These are phyloP conservation scores for Penicillium sp. DNA, from an alignment of 2,329 filamentous ascomycete genomes.

Conservation along the genomic window DNA sequence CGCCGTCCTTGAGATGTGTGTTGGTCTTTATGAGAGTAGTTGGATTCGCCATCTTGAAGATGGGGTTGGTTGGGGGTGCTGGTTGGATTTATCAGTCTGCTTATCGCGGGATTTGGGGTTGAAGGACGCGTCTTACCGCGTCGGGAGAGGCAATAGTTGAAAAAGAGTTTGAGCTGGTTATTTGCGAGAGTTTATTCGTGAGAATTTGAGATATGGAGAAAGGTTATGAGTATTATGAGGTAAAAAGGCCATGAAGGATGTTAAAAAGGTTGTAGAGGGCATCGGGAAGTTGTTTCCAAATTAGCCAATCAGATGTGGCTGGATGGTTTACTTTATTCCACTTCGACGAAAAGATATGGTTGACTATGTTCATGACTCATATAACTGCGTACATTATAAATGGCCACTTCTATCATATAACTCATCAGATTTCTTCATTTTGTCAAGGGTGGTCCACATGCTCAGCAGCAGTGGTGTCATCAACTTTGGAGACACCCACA, in stretches of 20 bases:
- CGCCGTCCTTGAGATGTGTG: neutral
- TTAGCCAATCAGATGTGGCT: conserved; percentile 22
- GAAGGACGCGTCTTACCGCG: neutral
- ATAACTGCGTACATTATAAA: neutral
- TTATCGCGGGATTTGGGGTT: neutral
- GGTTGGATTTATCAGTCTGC: neutral
- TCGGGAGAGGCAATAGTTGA: neutral
- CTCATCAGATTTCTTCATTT: neutral
- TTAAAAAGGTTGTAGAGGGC: neutral
- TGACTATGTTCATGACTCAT: conserved; percentile 1
- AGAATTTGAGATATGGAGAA: neutral
- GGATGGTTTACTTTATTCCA: neutral
- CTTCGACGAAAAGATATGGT: neutral
- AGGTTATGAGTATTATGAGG: neutral
- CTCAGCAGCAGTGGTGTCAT: conserved; percentile 10
- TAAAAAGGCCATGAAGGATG: neutral
- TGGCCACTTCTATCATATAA: neutral
- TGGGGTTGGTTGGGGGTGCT: neutral
- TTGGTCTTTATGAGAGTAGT: neutral
- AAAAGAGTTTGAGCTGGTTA: neutral
- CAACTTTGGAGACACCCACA: conserved; percentile 7
- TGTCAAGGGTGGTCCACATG: conserved; percentile 18
- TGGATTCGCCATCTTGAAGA: neutral
- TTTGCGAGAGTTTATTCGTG: neutral
- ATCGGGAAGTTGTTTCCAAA: conserved; percentile 31